These are phyloP conservation scores for Carallia brachiata DNA, from an alignment of 345 rosid genomes.

Conservation along the genomic window DNA sequence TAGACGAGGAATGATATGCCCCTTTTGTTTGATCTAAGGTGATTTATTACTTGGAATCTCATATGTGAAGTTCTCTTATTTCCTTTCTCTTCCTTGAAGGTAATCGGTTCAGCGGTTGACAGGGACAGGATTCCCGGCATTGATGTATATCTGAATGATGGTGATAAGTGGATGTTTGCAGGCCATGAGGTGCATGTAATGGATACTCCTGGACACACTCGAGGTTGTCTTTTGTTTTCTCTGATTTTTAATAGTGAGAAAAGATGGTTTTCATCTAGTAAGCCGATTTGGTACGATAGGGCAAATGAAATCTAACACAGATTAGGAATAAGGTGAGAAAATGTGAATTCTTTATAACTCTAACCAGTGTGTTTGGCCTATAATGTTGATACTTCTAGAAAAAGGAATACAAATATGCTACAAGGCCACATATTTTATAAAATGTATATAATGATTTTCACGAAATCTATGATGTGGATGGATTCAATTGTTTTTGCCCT, in stretches of 20 bases:
- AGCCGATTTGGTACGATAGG: too few relatives aligned
- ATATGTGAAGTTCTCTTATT: not conserved
- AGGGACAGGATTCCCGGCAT: constrained; percentile 85
- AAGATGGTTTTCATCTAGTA: too few relatives aligned
- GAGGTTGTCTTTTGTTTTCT: constrained; percentile 45
- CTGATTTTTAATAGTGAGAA: not conserved
- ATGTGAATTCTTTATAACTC: too few relatives aligned
- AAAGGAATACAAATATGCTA: too few relatives aligned
- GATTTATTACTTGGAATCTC: not conserved
- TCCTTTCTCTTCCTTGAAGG: constrained; percentile 47
- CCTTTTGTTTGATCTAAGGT: not conserved
- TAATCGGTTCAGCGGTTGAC: constrained; percentile 83
- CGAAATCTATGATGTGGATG: not conserved
- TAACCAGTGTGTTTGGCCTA: too few relatives aligned
- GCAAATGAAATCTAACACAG: too few relatives aligned
- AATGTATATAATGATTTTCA: too few relatives aligned
- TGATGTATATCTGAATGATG: constrained; percentile 78
- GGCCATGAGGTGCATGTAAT: constrained; percentile 86
- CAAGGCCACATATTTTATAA: too few relatives aligned
- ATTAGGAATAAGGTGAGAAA: too few relatives aligned
- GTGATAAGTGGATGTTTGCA: constrained; percentile 98
- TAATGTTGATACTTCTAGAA: too few relatives aligned
- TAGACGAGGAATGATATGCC: too few relatives aligned
- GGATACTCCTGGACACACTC: constrained; percentile 96
- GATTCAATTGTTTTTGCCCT: not conserved